phyloP scores from a whole-genome alignment of 257 asterid genomes.

The Solanum pimpinellifolium region DNA sequence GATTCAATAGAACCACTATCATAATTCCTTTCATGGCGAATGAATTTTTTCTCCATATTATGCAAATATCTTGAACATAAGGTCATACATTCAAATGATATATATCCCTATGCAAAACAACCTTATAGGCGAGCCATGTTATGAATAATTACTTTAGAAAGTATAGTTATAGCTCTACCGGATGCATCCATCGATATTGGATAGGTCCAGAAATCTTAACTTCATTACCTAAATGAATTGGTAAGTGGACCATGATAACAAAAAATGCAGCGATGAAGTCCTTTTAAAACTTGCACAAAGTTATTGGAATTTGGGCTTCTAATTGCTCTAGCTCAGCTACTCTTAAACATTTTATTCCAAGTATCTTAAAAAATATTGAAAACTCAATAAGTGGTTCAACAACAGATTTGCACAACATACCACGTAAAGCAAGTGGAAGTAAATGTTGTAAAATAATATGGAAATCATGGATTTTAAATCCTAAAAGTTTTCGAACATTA shows the following conservation, averaged over 20 bases:
- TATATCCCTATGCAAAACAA: no score
- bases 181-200: not conserved
- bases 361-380: no score
- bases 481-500: not conserved
- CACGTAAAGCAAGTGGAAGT: not conserved
- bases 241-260: not conserved
- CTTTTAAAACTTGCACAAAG: not conserved
- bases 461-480: not conserved
- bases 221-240: not conserved
- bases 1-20: not conserved
- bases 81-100: not conserved
- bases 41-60: not conserved
- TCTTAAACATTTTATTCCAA: not conserved
- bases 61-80: not conserved
- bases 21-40: not conserved
- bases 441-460: not conserved
- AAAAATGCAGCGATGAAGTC: not conserved
- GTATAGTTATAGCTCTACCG: not conserved
- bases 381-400: not conserved
- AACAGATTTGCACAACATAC: not conserved
- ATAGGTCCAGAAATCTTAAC: not conserved
- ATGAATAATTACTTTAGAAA: no score
- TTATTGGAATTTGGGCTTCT: not conserved
- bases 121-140: not conserved
- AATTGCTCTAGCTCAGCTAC: not conserved